Percentiles rank a stretch among this genome's conserved stretches.
phyloP scores from a whole-genome alignment of 139 green algal genomes.

The Micromonas commoda region DNA sequence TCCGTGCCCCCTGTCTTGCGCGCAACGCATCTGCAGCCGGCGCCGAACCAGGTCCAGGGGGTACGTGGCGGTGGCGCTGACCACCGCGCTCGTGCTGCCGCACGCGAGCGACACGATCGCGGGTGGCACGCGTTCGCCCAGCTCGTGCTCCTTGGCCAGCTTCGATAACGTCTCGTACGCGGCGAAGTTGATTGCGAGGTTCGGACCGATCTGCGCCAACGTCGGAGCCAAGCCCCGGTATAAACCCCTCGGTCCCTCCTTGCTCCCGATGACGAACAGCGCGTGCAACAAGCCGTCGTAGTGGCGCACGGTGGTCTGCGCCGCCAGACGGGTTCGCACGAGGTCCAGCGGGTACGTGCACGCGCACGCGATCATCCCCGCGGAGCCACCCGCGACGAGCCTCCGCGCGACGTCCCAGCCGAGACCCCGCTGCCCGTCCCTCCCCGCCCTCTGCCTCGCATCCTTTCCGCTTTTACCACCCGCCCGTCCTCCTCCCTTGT shows the following conservation, averaged over 20 bases:
- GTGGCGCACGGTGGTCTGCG: constrained; percentile 32
- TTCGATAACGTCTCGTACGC: constrained; percentile 94
- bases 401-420: constrained; percentile 35
- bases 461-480: constrained; percentile 49
- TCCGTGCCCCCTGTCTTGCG: background rate
- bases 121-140: constrained; percentile 63
- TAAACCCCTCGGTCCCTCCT: constrained; percentile 86
- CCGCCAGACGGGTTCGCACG: constrained; percentile 79
- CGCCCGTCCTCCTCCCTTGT: constrained; percentile 57
- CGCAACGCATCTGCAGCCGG: constrained; percentile 73
- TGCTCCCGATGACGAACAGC: constrained; percentile 57
- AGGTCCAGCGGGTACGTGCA: constrained; percentile 97
- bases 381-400: constrained; percentile 76
- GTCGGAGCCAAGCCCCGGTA: constrained; percentile 93
- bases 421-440: background rate
- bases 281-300: constrained; percentile 91
- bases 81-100: constrained; percentile 78
- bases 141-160: background rate
- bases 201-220: constrained; percentile 94
- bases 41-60: constrained; percentile 91
- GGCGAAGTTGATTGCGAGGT: constrained; percentile 96
- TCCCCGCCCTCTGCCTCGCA: constrained; percentile 7
- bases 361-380: constrained; percentile 88
- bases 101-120: constrained; percentile 75
- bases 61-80: constrained; percentile 95